phyloP scores from a whole-genome alignment of 192 early-diverging fungal genomes.

The Coemansia sp. region DNA sequence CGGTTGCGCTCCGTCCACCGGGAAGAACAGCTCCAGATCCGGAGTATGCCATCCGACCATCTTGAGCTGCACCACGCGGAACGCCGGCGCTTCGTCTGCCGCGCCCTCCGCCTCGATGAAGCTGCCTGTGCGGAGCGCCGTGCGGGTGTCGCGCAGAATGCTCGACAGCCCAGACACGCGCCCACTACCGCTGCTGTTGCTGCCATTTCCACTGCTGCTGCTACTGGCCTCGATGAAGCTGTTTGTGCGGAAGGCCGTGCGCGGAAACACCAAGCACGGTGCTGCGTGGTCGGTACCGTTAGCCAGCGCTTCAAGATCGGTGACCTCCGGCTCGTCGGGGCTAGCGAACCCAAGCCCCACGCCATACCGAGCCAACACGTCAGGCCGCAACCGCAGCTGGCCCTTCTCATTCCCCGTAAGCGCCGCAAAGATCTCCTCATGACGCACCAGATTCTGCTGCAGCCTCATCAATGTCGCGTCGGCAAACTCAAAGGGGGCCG shows the following conservation, averaged over 20 bases:
- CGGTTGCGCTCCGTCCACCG: slow-evolving; percentile 49
- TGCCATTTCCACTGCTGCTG: background rate
- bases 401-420: slow-evolving; percentile 48
- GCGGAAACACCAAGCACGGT: slow-evolving; percentile 55
- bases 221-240: slow-evolving; percentile 41
- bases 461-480: slow-evolving; percentile 21
- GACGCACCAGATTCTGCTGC: slow-evolving; percentile 37
- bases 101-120: too few relatives aligned
- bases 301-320: slow-evolving; percentile 32
- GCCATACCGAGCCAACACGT: slow-evolving; percentile 41
- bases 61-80: slow-evolving; percentile 56
- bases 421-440: slow-evolving; percentile 33
- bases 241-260: slow-evolving; percentile 57
- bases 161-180: slow-evolving; percentile 14
- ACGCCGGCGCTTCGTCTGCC: background rate
- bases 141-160: slow-evolving; percentile 15
- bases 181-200: background rate
- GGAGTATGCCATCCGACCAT: slow-evolving; percentile 43
- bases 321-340: slow-evolving; percentile 23
- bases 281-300: slow-evolving; percentile 23
- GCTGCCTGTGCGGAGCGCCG: too few relatives aligned
- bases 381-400: slow-evolving; percentile 35
- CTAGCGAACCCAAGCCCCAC: slow-evolving; percentile 59
- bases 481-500: slow-evolving; percentile 44
- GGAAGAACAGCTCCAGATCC: slow-evolving; percentile 58